Percentiles rank a stretch among this genome's conserved stretches.
Conservation (phyloP, 2,329 filamentous ascomycete genomes). For the Tolypocladium sp. region DNA sequence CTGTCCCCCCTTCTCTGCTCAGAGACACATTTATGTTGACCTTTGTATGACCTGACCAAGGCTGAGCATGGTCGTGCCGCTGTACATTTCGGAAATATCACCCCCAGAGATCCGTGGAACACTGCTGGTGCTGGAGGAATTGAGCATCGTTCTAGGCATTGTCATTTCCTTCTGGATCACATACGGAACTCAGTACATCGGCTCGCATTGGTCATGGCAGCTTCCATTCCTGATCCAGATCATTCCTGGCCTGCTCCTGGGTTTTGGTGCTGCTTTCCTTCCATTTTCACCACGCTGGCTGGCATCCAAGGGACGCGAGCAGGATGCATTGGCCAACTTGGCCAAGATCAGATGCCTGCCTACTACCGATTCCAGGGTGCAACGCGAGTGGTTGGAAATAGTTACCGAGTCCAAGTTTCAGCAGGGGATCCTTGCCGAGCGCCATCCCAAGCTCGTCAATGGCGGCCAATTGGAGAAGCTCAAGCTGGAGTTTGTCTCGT, state of each 20-base stretch:
- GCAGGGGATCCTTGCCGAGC: conserved; percentile 17
- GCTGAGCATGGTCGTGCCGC: conserved; percentile 25
- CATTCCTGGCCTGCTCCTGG: conserved; percentile 14
- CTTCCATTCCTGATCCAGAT: conserved; percentile 20
- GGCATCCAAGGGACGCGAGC: conserved; percentile 13
- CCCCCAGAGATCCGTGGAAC: conserved; percentile 38
- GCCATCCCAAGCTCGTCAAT: conserved; percentile 24
- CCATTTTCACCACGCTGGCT: conserved; percentile 19
- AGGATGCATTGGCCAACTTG: conserved; percentile 13
- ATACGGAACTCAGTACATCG: conserved; percentile 17
- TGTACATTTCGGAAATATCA: conserved; percentile 37
- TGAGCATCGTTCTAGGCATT: conserved; percentile 21
- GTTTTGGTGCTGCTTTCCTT: conserved; percentile 13
- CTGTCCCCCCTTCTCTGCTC: background rate
- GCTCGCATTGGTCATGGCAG: conserved; percentile 16
- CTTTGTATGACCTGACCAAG: too few species aligned
- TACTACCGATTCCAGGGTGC: conserved; percentile 10
- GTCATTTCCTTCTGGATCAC: conserved; percentile 22
- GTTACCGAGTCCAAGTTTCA: conserved; percentile 15
- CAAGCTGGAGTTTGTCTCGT: conserved; percentile 37
- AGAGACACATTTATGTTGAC: too few species aligned
- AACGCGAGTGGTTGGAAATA: conserved; percentile 15
- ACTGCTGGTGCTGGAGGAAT: conserved; percentile 31
- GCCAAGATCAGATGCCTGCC: conserved; percentile 13
- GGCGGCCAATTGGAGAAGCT: conserved; percentile 22